Conservation (phyloP, 2,329 filamentous ascomycete species). For the Curvularia sp. region DNA sequence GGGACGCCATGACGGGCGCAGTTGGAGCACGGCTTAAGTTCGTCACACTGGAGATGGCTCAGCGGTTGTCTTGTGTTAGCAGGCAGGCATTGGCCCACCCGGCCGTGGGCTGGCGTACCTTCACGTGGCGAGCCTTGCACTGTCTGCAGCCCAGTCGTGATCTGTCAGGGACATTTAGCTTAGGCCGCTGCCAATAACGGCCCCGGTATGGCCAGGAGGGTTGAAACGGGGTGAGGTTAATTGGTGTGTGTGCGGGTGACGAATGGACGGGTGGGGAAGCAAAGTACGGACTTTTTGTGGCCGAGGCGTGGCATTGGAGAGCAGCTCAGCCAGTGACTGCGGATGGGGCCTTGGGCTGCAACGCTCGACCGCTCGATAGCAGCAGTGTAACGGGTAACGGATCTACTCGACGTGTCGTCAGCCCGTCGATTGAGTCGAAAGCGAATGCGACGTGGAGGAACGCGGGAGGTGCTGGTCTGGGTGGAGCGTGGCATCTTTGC, state of each 20-base stretch:
- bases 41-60: constrained; percentile 45
- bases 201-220: not conserved
- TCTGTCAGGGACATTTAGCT: constrained; percentile 13
- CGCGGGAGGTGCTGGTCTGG: constrained; percentile 14
- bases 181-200: constrained; percentile 2
- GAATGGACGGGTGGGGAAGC: constrained; percentile 13
- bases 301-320: constrained; percentile 46
- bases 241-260: constrained; percentile 3
- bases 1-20: constrained; percentile 48
- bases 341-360: constrained; percentile 17
- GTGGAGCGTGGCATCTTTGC: constrained; percentile 14
- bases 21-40: constrained; percentile 49
- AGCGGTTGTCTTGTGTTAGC: constrained; percentile 12
- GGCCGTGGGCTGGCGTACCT: constrained; percentile 33
- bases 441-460: constrained; percentile 17
- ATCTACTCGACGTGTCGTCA: constrained; percentile 9
- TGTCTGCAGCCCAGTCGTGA: constrained; percentile 44
- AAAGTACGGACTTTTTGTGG: constrained; percentile 46
- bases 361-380: constrained; percentile 16
- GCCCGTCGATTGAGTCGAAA: constrained; percentile 12
- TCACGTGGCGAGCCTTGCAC: constrained; percentile 50
- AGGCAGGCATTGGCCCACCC: constrained; percentile 12
- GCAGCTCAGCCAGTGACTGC: constrained; percentile 14
- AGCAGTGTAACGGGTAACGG: constrained; percentile 13
- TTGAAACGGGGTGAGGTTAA: constrained; percentile 5